Conservation (phyloP, 75 land plant species). For the Picea glauca region DNA sequence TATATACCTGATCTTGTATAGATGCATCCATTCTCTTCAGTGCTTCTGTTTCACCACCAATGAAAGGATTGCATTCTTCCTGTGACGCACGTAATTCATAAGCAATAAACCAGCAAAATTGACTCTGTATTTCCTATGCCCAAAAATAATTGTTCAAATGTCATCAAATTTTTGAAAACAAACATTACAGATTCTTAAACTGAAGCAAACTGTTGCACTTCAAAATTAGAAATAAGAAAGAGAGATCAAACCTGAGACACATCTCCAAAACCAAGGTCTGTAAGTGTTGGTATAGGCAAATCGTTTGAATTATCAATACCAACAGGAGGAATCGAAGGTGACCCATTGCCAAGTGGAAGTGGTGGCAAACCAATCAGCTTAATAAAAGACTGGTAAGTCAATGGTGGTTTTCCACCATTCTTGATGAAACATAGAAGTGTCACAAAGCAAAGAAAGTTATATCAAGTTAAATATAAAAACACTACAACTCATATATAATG, state of each 20-base stretch:
- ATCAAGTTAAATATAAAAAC: background rate
- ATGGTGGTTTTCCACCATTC: constrained; percentile 90
- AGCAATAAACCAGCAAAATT: background rate
- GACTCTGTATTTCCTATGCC: background rate
- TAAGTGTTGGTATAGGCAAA: constrained; percentile 51
- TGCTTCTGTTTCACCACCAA: constrained; percentile 86
- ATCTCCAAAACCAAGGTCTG: constrained; percentile 72
- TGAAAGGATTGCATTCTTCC: constrained; percentile 71
- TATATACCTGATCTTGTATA: constrained; percentile 54
- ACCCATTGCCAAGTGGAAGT: constrained; percentile 32
- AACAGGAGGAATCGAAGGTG: constrained; percentile 61
- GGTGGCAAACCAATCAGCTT: constrained; percentile 68
- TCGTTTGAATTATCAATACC: constrained; percentile 31
- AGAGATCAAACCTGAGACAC: constrained; percentile 31
- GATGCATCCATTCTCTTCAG: constrained; percentile 61
- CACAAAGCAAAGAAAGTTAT: background rate
- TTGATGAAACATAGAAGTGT: constrained; percentile 11
- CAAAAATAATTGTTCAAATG: background rate
- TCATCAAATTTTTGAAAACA: background rate
- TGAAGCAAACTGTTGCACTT: background rate
- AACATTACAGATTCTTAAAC: background rate
- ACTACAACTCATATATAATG: background rate
- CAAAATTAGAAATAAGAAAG: no score
- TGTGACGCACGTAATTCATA: constrained; percentile 13
- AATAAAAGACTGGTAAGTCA: constrained; percentile 83